Evolutionary conservation across 805 yeast species (phyloP).

Genomic region (Torulaspora gathmanii): DNA sequence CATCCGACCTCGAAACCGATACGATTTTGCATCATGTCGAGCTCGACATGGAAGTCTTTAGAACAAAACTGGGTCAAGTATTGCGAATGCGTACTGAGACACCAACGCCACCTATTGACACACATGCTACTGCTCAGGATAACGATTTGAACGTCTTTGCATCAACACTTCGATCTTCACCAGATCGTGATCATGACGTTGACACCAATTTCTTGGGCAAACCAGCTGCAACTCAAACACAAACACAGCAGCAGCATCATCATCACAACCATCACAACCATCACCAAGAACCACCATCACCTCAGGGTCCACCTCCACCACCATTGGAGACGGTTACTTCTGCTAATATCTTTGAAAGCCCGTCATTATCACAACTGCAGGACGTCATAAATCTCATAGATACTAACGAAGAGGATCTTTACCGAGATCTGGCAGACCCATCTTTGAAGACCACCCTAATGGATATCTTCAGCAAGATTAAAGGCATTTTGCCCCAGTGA

Average conservation of each 20-base stretch:
- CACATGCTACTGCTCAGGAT: constrained; percentile 7
- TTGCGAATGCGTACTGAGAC: constrained; percentile 10
- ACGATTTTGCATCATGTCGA: constrained; percentile 10
- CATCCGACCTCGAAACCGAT: constrained; percentile 13
- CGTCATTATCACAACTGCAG: constrained; percentile 15
- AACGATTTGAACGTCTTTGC: constrained; percentile 11
- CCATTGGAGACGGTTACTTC: constrained; percentile 11
- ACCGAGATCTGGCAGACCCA: constrained; percentile 18
- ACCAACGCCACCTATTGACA: constrained; percentile 1
- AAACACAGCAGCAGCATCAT: neutral
- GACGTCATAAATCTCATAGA: constrained; percentile 18
- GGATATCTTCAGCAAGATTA: constrained; percentile 19
- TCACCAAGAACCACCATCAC: neutral
- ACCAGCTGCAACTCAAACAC: neutral
- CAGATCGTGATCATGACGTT: constrained; percentile 4
- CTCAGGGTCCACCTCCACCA: constrained; percentile 1
- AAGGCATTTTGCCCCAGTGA: constrained; percentile 18
- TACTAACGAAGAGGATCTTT: constrained; percentile 19
- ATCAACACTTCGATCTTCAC: constrained; percentile 10
- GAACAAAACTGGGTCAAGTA: constrained; percentile 5
- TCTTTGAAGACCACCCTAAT: constrained; percentile 13
- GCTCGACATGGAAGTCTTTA: constrained; percentile 6
- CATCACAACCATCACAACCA: too few relatives aligned
- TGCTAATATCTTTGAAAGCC: constrained; percentile 19
- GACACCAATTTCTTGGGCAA: constrained; percentile 1